Evolutionary conservation across 176 grass and related monocot species (phyloP).

Genomic region (Bolboschoenus planiculmis): DNA sequence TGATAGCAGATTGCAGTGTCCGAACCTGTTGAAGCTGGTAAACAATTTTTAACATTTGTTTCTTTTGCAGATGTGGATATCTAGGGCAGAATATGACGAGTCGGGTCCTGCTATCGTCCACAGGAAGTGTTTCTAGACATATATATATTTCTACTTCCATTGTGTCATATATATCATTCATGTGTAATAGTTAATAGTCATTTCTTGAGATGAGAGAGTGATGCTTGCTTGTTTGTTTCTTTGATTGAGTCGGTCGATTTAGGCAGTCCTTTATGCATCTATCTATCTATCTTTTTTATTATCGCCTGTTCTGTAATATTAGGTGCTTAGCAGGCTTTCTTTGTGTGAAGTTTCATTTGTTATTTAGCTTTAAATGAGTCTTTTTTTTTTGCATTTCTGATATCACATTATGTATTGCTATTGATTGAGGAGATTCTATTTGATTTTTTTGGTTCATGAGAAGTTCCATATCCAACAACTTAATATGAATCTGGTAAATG

Average conservation of each 20-base stretch:
- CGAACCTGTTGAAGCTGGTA: neutral
- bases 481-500: too few relatives aligned
- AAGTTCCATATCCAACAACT: neutral
- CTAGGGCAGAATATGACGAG: constrained; percentile 66
- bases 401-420: neutral
- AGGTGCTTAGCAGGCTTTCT: constrained; percentile 26
- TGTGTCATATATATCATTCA: constrained; percentile 11
- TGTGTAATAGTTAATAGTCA: constrained; percentile 26
- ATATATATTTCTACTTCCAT: neutral
- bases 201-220: constrained; percentile 20
- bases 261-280: neutral
- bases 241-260: constrained; percentile 10
- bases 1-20: neutral
- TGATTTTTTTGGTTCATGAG: neutral
- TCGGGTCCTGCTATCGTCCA: constrained; percentile 78
- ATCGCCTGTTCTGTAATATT: constrained; percentile 20
- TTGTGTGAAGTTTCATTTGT: constrained; percentile 45
- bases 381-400: neutral
- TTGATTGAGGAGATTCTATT: neutral
- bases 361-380: neutral
- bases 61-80: constrained; percentile 73
- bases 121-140: constrained; percentile 80
- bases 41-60: neutral
- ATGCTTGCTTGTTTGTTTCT: constrained; percentile 9
- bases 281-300: neutral